These are phyloP conservation scores for Cladophialophora chaetospira DNA, from an alignment of 2,329 filamentous ascomycete species.

Conservation along the genomic window DNA sequence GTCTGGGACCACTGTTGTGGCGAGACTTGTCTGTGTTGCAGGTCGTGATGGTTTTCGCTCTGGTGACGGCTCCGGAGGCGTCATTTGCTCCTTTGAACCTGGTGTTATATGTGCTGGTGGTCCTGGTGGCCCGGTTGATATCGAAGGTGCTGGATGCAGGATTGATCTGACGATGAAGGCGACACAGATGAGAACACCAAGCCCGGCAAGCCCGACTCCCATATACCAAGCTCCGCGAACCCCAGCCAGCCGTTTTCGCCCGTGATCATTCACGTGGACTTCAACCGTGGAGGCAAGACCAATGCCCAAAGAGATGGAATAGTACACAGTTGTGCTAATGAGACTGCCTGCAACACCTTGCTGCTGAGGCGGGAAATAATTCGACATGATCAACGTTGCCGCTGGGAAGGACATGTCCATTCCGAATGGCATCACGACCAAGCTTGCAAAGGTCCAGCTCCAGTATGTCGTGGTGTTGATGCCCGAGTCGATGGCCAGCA, in stretches of 20 bases:
- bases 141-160: constrained; percentile 10
- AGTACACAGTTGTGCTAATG: constrained; percentile 36
- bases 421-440: constrained; percentile 57
- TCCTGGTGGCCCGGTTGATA: constrained; percentile 16
- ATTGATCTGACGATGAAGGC: constrained; percentile 27
- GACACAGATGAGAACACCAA: constrained; percentile 29
- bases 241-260: constrained; percentile 30
- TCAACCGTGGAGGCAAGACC: constrained; percentile 35
- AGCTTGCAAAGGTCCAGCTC: constrained; percentile 62
- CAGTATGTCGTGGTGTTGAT: constrained; percentile 55
- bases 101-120: not conserved
- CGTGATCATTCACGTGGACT: constrained; percentile 29
- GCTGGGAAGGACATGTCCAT: constrained; percentile 37
- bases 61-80: constrained; percentile 1
- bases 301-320: constrained; percentile 35
- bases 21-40: constrained; percentile 16
- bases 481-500: constrained; percentile 40
- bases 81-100: constrained; percentile 5
- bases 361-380: constrained; percentile 34
- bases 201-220: constrained; percentile 33
- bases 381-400: constrained; percentile 35
- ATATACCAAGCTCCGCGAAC: constrained; percentile 34
- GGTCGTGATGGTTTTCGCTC: constrained; percentile 6
- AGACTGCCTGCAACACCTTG: constrained; percentile 36
- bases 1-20: constrained; percentile 24